A percentile compares a stretch with the other conserved stretches of the same genome.
Conservation (phyloP, 306 rosid species). For the Quercus berberidifolia region DNA sequence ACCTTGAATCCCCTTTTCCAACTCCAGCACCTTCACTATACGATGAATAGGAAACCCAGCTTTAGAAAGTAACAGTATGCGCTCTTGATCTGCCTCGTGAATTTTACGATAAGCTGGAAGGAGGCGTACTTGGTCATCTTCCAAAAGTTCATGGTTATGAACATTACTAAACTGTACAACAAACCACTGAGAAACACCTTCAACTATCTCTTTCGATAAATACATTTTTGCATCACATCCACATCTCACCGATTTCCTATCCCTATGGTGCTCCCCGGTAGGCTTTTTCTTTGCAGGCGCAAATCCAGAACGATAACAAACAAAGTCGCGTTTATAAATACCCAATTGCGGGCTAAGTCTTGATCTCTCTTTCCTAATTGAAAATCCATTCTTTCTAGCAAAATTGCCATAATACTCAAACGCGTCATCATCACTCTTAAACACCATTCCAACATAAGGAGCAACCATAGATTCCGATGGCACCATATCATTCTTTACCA, state of each 20-base stretch:
- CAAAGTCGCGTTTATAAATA: conserved; percentile 87
- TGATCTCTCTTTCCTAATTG: conserved; percentile 86
- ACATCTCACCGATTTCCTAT: conserved; percentile 86
- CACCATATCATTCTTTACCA: conserved; percentile 41
- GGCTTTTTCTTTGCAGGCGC: conserved; percentile 86
- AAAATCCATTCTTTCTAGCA: conserved; percentile 85
- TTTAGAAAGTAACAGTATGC: conserved; percentile 82
- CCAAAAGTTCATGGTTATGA: conserved; percentile 91
- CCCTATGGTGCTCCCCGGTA: conserved; percentile 82
- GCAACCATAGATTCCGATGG: conserved; percentile 63
- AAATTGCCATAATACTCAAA: conserved; percentile 85
- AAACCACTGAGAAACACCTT: conserved; percentile 86
- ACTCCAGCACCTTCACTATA: conserved; percentile 91
- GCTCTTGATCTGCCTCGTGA: conserved; percentile 88
- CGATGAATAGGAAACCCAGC: conserved; percentile 93
- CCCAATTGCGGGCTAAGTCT: conserved; percentile 94
- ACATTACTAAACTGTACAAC: conserved; percentile 88
- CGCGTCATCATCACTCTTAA: conserved; percentile 88
- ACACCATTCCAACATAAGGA: conserved; percentile 95
- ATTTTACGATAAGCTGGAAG: conserved; percentile 90
- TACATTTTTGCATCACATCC: conserved; percentile 98
- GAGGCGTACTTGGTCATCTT: conserved; percentile 95
- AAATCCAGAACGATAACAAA: conserved; percentile 93
- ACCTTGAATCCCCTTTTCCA: conserved; percentile 93
- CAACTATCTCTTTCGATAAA: conserved; percentile 79